phyloP scores from a whole-genome alignment of 1,139 yeast genomes.

The Chernovozyma sophiae-reginae region DNA sequence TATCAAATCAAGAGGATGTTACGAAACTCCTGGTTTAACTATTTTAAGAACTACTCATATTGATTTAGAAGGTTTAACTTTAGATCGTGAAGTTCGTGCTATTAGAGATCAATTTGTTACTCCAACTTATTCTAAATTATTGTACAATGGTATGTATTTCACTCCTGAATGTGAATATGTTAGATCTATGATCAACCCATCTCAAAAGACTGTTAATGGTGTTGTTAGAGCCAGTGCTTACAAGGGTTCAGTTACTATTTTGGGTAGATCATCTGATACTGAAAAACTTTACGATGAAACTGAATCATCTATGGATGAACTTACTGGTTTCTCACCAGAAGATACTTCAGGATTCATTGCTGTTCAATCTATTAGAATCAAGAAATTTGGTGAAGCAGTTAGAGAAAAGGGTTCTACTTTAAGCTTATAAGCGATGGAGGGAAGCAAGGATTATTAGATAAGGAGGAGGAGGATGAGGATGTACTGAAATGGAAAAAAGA shows the following conservation, averaged over 20 bases:
- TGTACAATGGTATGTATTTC: conserved; percentile 96
- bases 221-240: conserved; percentile 89
- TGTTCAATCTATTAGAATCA: conserved; percentile 95
- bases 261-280: conserved; percentile 93
- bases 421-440: conserved; percentile 34
- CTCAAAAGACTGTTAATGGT: conserved; percentile 94
- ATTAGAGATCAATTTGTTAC: conserved; percentile 96
- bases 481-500: too few relatives aligned
- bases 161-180: conserved; percentile 97
- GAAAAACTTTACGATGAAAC: conserved; percentile 97
- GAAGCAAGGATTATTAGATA: too few relatives aligned
- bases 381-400: conserved; percentile 95
- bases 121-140: conserved; percentile 80
- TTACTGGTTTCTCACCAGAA: conserved; percentile 95
- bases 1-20: conserved; percentile 98
- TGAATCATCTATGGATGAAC: conserved; percentile 98
- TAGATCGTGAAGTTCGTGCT: conserved; percentile 97
- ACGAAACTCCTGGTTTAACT: conserved; percentile 98
- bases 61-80: conserved; percentile 93
- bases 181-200: conserved; percentile 88
- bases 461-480: too few relatives aligned
- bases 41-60: conserved; percentile 89
- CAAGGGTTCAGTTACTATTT: conserved; percentile 79
- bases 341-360: conserved; percentile 97
- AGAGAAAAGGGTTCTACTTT: conserved; percentile 65